Evolutionary conservation across 495 filamentous ascomycete genomes (phyloP).

Genomic region (Xylaria bambusicola): DNA sequence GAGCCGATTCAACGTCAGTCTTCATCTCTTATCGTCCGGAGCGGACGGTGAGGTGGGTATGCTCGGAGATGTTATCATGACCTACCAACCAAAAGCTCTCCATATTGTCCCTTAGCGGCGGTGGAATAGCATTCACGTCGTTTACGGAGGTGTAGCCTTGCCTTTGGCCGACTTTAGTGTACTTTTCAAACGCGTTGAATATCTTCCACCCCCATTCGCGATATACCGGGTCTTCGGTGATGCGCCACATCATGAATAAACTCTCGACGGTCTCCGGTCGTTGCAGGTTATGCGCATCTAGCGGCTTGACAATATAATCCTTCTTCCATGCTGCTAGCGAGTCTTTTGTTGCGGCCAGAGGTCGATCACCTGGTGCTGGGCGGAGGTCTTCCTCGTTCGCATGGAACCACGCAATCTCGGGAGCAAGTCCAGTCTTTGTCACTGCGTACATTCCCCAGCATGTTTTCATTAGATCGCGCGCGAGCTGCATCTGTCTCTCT

Average conservation of each 20-base stretch:
- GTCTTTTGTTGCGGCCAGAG: constrained; percentile 6
- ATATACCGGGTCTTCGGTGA: constrained; percentile 75
- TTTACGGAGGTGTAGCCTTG: constrained; percentile 66
- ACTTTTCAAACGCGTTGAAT: constrained; percentile 69
- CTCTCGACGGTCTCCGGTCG: constrained; percentile 80
- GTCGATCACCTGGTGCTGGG: constrained; percentile 36
- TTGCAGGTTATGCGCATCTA: constrained; percentile 76
- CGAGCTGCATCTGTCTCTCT: constrained; percentile 69
- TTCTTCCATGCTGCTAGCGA: constrained; percentile 32
- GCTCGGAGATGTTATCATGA: constrained; percentile 9
- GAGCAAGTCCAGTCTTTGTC: constrained; percentile 69
- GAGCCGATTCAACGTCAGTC: constrained; percentile 7
- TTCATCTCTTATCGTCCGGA: too few relatives aligned
- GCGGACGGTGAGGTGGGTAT: neutral
- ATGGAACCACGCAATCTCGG: constrained; percentile 73
- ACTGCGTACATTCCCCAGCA: constrained; percentile 78
- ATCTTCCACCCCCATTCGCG: constrained; percentile 83
- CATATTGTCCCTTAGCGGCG: constrained; percentile 63
- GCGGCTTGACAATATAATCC: constrained; percentile 66
- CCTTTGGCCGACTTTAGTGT: constrained; percentile 52
- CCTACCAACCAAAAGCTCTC: constrained; percentile 75
- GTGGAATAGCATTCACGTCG: constrained; percentile 58
- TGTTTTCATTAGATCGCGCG: constrained; percentile 73
- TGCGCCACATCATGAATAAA: constrained; percentile 79
- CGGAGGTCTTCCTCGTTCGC: constrained; percentile 39